Percentiles rank a stretch among this genome's conserved stretches.
phyloP scores from a whole-genome alignment of 129 eudicot genomes.

The Tanacetum coccineum region DNA sequence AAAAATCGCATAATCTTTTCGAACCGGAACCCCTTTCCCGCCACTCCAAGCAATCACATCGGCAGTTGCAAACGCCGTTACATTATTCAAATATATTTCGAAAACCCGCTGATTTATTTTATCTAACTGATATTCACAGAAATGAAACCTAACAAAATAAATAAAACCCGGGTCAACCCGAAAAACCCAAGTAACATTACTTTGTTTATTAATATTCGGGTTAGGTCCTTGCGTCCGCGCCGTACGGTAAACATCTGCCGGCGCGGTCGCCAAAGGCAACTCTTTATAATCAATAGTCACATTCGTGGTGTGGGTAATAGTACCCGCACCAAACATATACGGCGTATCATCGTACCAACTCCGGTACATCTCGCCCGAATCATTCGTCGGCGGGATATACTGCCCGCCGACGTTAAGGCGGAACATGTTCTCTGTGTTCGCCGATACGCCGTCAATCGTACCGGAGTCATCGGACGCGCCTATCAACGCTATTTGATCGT shows the following conservation, averaged over 20 bases:
- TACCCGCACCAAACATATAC: constrained; percentile 49
- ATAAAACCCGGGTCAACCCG: constrained; percentile 58
- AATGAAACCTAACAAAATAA: constrained; percentile 73
- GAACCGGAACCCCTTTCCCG: constrained; percentile 36
- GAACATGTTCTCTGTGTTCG: constrained; percentile 43
- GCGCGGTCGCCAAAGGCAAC: constrained; percentile 42
- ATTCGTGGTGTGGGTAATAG: constrained; percentile 34
- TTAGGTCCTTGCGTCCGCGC: constrained; percentile 57
- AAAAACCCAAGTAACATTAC: constrained; percentile 73
- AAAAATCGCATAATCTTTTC: constrained; percentile 47
- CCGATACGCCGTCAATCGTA: constrained; percentile 25
- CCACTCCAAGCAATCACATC: constrained; percentile 54
- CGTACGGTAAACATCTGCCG: constrained; percentile 52
- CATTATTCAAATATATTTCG: constrained; percentile 51
- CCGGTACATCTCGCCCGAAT: constrained; percentile 56
- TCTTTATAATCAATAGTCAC: constrained; percentile 27
- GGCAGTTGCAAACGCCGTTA: constrained; percentile 42
- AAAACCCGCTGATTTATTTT: constrained; percentile 56
- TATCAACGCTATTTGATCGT: constrained; percentile 37
- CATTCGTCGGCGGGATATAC: constrained; percentile 51
- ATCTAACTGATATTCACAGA: constrained; percentile 45
- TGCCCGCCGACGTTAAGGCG: constrained; percentile 77
- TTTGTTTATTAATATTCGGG: constrained; percentile 37
- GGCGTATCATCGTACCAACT: constrained; percentile 84
- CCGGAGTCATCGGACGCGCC: constrained; percentile 32